phyloP scores from a whole-genome alignment of 768 basidiomycete genomes.

The Asterophora lycoperdoides region DNA sequence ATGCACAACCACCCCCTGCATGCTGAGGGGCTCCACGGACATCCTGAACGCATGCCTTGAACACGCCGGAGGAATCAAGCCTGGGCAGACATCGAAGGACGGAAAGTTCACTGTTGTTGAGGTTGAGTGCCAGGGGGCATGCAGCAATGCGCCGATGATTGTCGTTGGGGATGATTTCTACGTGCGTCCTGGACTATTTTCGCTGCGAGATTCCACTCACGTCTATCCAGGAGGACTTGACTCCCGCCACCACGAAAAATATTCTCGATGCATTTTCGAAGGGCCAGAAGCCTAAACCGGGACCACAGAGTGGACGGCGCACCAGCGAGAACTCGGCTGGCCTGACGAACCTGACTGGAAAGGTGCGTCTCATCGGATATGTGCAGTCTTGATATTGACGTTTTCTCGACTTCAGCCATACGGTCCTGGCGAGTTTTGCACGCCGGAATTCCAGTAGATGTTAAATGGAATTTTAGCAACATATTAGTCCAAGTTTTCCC shows the following conservation, averaged over 20 bases:
- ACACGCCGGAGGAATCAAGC: slow-evolving; percentile 79
- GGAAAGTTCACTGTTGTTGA: slow-evolving; percentile 97
- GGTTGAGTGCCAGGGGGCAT: slow-evolving; percentile 98
- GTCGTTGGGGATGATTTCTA: slow-evolving; percentile 96
- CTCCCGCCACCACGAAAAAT: slow-evolving; percentile 69
- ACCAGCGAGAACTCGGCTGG: slow-evolving; percentile 95
- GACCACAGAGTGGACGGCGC: slow-evolving; percentile 81
- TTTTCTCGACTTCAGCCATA: slow-evolving; percentile 61
- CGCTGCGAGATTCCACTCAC: not conserved
- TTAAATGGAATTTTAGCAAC: not conserved
- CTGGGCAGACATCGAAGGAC: slow-evolving; percentile 92
- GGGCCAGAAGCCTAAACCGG: slow-evolving; percentile 88
- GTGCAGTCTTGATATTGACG: not conserved
- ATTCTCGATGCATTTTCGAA: slow-evolving; percentile 75
- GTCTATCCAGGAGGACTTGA: slow-evolving; percentile 73
- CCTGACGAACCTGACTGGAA: slow-evolving; percentile 70
- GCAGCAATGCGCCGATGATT: slow-evolving; percentile 97
- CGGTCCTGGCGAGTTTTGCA: slow-evolving; percentile 88
- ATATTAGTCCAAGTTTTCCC: not conserved
- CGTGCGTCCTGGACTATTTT: slow-evolving; percentile 40
- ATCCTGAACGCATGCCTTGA: slow-evolving; percentile 81
- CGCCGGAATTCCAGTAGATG: slow-evolving; percentile 63
- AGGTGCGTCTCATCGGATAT: slow-evolving; percentile 42
- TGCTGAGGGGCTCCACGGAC: slow-evolving; percentile 87
- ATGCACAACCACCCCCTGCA: slow-evolving; percentile 98